phyloP scores from a whole-genome alignment of 163 green algal genomes.

The Picocystis sp. region DNA sequence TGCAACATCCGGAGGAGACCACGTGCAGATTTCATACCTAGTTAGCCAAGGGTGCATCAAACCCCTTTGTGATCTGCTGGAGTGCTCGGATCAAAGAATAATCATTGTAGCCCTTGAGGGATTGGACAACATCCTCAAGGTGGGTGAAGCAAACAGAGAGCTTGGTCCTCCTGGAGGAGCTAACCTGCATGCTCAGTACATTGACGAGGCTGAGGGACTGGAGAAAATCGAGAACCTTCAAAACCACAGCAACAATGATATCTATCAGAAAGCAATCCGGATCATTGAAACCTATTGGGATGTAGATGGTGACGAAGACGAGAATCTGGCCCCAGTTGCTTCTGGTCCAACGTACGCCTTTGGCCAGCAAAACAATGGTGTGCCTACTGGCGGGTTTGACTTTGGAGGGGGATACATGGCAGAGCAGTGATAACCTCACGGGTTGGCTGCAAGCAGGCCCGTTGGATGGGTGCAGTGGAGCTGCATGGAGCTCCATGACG shows the following conservation, averaged over 20 bases:
- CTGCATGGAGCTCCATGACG: no score
- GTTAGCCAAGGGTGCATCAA: conserved; percentile 68
- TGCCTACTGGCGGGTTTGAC: conserved; percentile 4
- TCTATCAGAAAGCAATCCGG: conserved; percentile 94
- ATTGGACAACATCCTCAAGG: conserved; percentile 98
- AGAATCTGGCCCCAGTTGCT: conserved; percentile 23
- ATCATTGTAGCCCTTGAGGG: conserved; percentile 92
- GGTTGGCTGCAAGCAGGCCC: no score
- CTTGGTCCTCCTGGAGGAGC: conserved; percentile 15
- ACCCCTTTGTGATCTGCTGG: conserved; percentile 91
- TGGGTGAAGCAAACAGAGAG: conserved; percentile 30
- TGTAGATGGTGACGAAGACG: conserved; percentile 31
- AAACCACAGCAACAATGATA: conserved; percentile 87
- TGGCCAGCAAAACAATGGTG: conserved; percentile 2
- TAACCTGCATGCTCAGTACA: conserved; percentile 73
- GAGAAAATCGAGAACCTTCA: conserved; percentile 96
- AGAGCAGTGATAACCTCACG: no score
- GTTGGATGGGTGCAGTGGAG: no score
- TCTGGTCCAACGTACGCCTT: conserved; percentile 4
- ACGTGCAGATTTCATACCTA: conserved; percentile 78
- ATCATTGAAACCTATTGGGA: conserved; percentile 56
- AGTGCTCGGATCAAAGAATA: conserved; percentile 71
- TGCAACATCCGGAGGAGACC: conserved; percentile 76
- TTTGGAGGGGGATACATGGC: neutral
- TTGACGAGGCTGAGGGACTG: conserved; percentile 92